phyloP scores from a whole-genome alignment of 148 eudicot genomes.

The Polygonum maritimum region DNA sequence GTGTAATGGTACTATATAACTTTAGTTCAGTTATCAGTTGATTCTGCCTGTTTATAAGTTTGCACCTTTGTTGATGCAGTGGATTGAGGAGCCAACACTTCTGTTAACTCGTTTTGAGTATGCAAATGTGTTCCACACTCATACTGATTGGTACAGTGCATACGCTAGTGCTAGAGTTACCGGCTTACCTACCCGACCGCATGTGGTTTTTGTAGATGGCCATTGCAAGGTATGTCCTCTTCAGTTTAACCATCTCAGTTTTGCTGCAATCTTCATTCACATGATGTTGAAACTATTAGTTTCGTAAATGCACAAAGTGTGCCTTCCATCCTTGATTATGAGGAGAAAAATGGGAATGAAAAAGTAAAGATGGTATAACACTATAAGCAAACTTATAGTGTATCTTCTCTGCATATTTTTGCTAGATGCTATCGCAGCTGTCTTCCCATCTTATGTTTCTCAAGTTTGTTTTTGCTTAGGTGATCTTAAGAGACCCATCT shows the following conservation, averaged over 20 bases:
- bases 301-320: not conserved
- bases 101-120: slow-evolving; percentile 84
- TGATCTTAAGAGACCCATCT: not conserved
- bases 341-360: not conserved
- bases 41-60: not conserved
- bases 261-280: not conserved
- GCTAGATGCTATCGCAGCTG: not conserved
- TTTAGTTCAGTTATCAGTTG: not conserved
- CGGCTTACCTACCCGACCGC: slow-evolving; percentile 80
- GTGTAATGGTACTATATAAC: not conserved
- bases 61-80: slow-evolving; percentile 40
- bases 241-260: not conserved
- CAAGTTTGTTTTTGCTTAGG: not conserved
- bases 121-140: slow-evolving; percentile 90
- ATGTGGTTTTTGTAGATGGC: slow-evolving; percentile 86
- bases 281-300: not conserved
- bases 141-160: slow-evolving; percentile 93
- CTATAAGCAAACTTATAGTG: too few species aligned
- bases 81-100: slow-evolving; percentile 95
- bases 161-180: slow-evolving; percentile 84
- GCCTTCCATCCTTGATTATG: not conserved
- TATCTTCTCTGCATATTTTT: too few species aligned
- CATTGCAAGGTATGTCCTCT: slow-evolving; percentile 54
- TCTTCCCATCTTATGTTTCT: not conserved
- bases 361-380: too few species aligned